These are phyloP conservation scores for Barnettozyma populi DNA, from an alignment of 805 yeast species.

Conservation along the genomic window DNA sequence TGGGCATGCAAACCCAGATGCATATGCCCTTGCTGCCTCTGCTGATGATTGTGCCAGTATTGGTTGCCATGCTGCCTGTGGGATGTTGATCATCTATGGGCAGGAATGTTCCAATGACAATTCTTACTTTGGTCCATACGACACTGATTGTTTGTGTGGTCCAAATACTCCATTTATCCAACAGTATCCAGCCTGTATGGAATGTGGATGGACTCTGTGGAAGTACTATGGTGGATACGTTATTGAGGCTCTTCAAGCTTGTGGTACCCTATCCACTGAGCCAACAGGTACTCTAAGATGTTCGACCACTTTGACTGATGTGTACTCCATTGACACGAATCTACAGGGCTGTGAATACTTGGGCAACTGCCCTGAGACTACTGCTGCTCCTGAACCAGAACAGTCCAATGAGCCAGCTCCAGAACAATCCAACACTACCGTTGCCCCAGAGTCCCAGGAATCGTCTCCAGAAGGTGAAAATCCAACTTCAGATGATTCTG, in stretches of 20 bases:
- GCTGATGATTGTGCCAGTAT: conserved; percentile 8
- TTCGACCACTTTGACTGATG: conserved; percentile 9
- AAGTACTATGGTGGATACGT: conserved; percentile 26
- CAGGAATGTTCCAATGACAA: background rate
- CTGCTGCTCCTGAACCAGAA: too few species aligned
- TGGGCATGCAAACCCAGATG: conserved; percentile 7
- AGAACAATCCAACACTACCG: too few species aligned
- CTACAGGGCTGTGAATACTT: conserved; percentile 9
- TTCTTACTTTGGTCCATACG: conserved; percentile 6
- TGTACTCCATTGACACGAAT: conserved; percentile 5
- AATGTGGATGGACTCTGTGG: conserved; percentile 34
- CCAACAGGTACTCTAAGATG: conserved; percentile 11
- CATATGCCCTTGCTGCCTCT: conserved; percentile 7
- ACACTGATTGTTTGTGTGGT: conserved; percentile 26
- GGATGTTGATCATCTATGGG: conserved; percentile 4
- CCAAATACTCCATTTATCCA: conserved; percentile 18
- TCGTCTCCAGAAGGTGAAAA: too few species aligned
- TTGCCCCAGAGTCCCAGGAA: too few species aligned
- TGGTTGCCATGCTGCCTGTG: conserved; percentile 8
- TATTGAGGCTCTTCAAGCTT: conserved; percentile 24
- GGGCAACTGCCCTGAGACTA: conserved; percentile 14
- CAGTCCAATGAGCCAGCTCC: too few species aligned
- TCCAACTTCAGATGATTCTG: too few species aligned
- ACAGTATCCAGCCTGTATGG: conserved; percentile 26
- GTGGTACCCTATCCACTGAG: conserved; percentile 21